A percentile compares a stretch with the other conserved stretches of the same genome.
Evolutionary conservation across 805 yeast genomes (phyloP).

Genomic region (Lipomyces starkeyi): DNA sequence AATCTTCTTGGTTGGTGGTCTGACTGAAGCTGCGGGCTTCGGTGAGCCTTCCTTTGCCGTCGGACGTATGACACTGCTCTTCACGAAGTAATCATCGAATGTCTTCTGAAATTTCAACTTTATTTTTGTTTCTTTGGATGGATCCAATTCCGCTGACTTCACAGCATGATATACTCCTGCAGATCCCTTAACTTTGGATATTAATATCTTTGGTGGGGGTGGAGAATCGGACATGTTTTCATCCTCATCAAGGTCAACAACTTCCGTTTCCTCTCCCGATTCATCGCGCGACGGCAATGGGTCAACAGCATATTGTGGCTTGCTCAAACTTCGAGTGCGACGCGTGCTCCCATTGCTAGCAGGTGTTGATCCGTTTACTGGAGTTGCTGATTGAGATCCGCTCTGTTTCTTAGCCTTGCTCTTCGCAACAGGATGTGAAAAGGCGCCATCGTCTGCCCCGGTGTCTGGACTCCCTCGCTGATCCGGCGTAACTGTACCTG

Average conservation of each 20-base stretch:
- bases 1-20: background rate
- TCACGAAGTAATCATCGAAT: conserved; percentile 29
- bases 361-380: conserved; percentile 3
- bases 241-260: background rate
- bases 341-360: background rate
- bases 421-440: background rate
- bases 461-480: conserved; percentile 2
- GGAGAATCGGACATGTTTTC: conserved; percentile 10
- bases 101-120: conserved; percentile 28
- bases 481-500: conserved; percentile 17
- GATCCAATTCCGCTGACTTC: conserved; percentile 11
- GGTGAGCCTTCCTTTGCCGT: background rate
- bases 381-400: background rate
- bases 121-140: conserved; percentile 20
- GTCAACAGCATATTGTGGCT: conserved; percentile 11
- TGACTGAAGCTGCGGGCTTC: background rate
- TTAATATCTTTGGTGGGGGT: conserved; percentile 9
- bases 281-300: background rate
- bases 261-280: conserved; percentile 5
- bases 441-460: background rate
- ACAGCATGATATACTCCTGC: background rate
- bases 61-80: conserved; percentile 18
- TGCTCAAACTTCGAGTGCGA: conserved; percentile 6
- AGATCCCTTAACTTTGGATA: conserved; percentile 5
- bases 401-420: background rate